Conservation (phyloP, 306 rosid genomes). For the Notholithocarpus densiflorus region DNA sequence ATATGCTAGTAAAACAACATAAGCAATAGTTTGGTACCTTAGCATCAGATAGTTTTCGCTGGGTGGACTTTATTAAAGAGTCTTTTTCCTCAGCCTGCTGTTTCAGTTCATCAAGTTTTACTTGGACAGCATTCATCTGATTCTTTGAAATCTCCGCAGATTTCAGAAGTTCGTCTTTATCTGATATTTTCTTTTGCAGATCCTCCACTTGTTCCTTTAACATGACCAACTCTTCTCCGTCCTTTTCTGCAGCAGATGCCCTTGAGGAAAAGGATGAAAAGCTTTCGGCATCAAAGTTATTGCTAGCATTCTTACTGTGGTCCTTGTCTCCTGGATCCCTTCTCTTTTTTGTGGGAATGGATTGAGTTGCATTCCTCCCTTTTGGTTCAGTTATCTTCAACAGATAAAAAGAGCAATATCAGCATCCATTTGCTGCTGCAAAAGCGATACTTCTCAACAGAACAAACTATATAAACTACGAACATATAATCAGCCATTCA, state of each 20-base stretch:
- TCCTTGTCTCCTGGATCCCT: slow-evolving; percentile 61
- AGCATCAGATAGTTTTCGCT: slow-evolving; percentile 71
- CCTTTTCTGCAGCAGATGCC: slow-evolving; percentile 56
- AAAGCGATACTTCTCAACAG: not conserved
- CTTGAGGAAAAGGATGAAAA: slow-evolving; percentile 58
- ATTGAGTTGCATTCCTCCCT: slow-evolving; percentile 57
- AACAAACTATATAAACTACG: not conserved
- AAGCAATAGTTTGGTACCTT: slow-evolving; percentile 46
- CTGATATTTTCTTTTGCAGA: slow-evolving; percentile 58
- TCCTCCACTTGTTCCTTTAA: slow-evolving; percentile 78
- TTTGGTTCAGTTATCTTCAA: slow-evolving; percentile 50
- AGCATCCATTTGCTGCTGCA: not conserved
- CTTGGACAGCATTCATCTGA: slow-evolving; percentile 49
- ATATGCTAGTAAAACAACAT: not conserved
- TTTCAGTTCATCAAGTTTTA: slow-evolving; percentile 59
- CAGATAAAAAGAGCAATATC: slow-evolving; percentile 12
- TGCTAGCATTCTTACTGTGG: slow-evolving; percentile 40
- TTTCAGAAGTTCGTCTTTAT: slow-evolving; percentile 73
- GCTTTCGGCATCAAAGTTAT: slow-evolving; percentile 45
- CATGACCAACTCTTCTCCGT: slow-evolving; percentile 57
- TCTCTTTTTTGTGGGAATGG: slow-evolving; percentile 63
- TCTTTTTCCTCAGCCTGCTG: slow-evolving; percentile 71
- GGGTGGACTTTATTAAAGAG: slow-evolving; percentile 53
- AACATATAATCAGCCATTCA: not conserved
- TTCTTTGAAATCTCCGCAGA: slow-evolving; percentile 66